Percentiles rank a stretch among this genome's conserved stretches.
Conservation (phyloP, 106 monocot genomes). For the Phalaenopsis equestris region DNA sequence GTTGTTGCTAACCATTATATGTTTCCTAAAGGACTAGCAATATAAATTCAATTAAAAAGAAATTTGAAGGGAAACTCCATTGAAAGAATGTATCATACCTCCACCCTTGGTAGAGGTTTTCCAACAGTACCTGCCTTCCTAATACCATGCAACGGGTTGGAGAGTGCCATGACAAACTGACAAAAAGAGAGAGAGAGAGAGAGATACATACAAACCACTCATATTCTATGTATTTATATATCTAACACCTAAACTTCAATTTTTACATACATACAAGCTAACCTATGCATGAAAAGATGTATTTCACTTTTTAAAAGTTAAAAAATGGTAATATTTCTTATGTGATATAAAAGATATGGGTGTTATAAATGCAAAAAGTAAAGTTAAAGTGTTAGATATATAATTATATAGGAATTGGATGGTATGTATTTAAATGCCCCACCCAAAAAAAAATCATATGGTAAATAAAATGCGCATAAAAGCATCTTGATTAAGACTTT, state of each 20-base stretch:
- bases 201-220: too few species aligned
- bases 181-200: background rate
- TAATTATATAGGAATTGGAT: too few species aligned
- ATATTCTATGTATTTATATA: too few species aligned
- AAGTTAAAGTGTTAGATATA: too few species aligned
- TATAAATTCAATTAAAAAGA: background rate
- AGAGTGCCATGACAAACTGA: conserved; percentile 95
- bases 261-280: too few species aligned
- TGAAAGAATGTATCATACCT: conserved; percentile 39
- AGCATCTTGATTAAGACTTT: background rate
- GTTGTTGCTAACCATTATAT: background rate
- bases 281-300: too few species aligned
- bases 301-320: too few species aligned
- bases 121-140: conserved; percentile 91
- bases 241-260: too few species aligned
- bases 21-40: background rate
- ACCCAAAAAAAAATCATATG: conserved; percentile 1
- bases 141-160: conserved; percentile 79
- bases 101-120: conserved; percentile 77
- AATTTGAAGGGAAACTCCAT: background rate
- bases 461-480: conserved; percentile 9
- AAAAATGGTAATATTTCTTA: too few species aligned
- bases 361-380: too few species aligned
- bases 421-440: too few species aligned
- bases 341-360: too few species aligned